Base-by-base conservation (phyloP, 768 basidiomycete genomes). In the Hygrophorus russula region DNA sequence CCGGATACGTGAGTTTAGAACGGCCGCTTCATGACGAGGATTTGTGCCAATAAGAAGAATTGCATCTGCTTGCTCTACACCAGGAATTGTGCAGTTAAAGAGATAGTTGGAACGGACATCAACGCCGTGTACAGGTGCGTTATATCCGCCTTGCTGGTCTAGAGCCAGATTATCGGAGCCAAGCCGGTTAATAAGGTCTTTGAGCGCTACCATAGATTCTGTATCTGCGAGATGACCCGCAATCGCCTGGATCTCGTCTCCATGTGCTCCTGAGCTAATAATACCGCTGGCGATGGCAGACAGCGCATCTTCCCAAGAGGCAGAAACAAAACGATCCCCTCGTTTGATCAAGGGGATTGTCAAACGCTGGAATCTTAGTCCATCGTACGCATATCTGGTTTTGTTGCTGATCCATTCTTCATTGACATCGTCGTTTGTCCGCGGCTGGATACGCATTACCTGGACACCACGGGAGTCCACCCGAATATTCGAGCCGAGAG, bases 351-450 rank as follows among this genome's bases (percentile, higher is more conserved):
- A 74, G 2, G 96, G 96, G 0, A 82, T 82, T 3, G 93, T 97
- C 54, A 99, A 68, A 15, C 94, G 84, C 61, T 99, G 96, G 73
- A 90, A 94, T 56, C 79, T 80, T 27, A 99, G 74, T 8, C 96
- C 96, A 55, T 99, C 96, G 61, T 92, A 86, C 1, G 94, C 87
- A 61, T 91, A 92, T 45, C 96, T 86, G 1, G 94, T 92, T 74
- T 99, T 99, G 73, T 99, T 96, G 62, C 76, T 91, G 60, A 99
- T 94, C 96, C 96, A 98, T 62, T 99, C 96, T 68, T 99, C 96
- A 61, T 99, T 99, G 50, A 99, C 82, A 52, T 96, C 88, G 62
- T 98, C 96, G 59, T 97, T 98, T 39, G 89, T 87, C 56, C 86
- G 77, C 1, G 96, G 96, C 57, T 96, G 92, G 52, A 99, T 75